These are phyloP conservation scores for Plenodomus tracheiphilus DNA, from an alignment of 2,329 filamentous ascomycete genomes.

Conservation along the genomic window DNA sequence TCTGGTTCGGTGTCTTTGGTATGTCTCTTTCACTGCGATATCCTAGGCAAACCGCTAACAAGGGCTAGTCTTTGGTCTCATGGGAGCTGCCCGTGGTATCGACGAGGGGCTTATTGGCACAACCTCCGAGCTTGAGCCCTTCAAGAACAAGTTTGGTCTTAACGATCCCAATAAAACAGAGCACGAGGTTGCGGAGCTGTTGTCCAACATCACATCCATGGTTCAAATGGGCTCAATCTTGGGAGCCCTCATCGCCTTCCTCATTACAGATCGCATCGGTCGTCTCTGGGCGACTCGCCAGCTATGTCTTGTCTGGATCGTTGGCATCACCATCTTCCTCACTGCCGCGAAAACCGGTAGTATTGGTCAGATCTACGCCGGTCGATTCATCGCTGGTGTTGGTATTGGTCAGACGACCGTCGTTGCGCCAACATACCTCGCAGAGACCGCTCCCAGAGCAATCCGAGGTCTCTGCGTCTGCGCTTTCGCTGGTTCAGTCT, in stretches of 20 bases:
- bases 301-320: conserved; percentile 47
- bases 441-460: conserved; percentile 70
- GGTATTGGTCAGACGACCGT: conserved; percentile 70
- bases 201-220: conserved; percentile 75
- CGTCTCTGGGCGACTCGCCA: conserved; percentile 50
- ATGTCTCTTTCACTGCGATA: conserved; percentile 4
- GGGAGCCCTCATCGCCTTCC: conserved; percentile 66
- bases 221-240: conserved; percentile 77
- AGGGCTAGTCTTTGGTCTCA: conserved; percentile 62
- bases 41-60: conserved; percentile 9
- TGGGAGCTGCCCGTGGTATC: conserved; percentile 76
- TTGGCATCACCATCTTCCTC: conserved; percentile 49
- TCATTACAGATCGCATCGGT: conserved; percentile 51
- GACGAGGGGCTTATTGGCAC: conserved; percentile 79
- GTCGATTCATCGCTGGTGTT: conserved; percentile 67
- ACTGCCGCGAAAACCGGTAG: conserved; percentile 40
- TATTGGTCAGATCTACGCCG: conserved; percentile 61
- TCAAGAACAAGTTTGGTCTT: conserved; percentile 44
- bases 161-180: conserved; percentile 32
- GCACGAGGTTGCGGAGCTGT: conserved; percentile 38
- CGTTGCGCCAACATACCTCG: conserved; percentile 71
- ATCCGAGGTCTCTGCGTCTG: conserved; percentile 75
- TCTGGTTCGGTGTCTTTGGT: conserved; percentile 73
- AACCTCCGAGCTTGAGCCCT: conserved; percentile 52
- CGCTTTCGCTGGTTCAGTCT: conserved; percentile 71